Conservation (phyloP, 2,329 filamentous ascomycete species). For the Alternaria solani region DNA sequence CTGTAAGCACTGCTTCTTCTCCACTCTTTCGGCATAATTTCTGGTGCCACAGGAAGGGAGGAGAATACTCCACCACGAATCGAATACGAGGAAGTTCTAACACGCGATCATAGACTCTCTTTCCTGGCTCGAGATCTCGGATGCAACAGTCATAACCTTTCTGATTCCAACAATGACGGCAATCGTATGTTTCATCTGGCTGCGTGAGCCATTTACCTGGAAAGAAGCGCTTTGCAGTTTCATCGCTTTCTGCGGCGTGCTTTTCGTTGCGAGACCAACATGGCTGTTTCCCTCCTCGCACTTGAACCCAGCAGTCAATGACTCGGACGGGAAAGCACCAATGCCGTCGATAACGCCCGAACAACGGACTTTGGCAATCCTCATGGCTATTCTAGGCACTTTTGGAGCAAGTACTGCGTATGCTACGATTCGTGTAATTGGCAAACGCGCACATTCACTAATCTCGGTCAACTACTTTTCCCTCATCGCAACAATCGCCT, state of each 20-base stretch:
- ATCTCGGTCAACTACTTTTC: slow-evolving; percentile 85
- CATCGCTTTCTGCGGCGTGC: slow-evolving; percentile 76
- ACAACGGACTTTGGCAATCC: slow-evolving; percentile 73
- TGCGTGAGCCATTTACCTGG: slow-evolving; percentile 76
- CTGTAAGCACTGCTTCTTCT: slow-evolving; percentile 25
- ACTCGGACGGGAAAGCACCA: slow-evolving; percentile 29
- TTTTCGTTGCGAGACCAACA: slow-evolving; percentile 78
- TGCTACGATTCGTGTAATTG: slow-evolving; percentile 79
- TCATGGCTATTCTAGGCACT: slow-evolving; percentile 75
- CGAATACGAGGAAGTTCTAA: slow-evolving; percentile 3
- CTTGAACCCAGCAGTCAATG: slow-evolving; percentile 39
- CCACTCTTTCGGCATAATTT: background rate
- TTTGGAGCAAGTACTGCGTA: slow-evolving; percentile 71
- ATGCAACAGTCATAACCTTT: slow-evolving; percentile 88
- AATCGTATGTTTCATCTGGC: slow-evolving; percentile 77
- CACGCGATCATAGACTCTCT: slow-evolving; percentile 58
- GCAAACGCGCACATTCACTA: slow-evolving; percentile 77
- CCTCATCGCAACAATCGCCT: slow-evolving; percentile 71
- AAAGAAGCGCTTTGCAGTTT: slow-evolving; percentile 78
- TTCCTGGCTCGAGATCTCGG: slow-evolving; percentile 80
- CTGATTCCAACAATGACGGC: slow-evolving; percentile 78
- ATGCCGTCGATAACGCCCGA: slow-evolving; percentile 57
- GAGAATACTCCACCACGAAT: background rate
- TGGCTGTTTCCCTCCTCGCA: slow-evolving; percentile 57
- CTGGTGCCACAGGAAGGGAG: background rate